phyloP scores from a whole-genome alignment of 2,329 filamentous ascomycete species.

The Elsinoe fawcettii region DNA sequence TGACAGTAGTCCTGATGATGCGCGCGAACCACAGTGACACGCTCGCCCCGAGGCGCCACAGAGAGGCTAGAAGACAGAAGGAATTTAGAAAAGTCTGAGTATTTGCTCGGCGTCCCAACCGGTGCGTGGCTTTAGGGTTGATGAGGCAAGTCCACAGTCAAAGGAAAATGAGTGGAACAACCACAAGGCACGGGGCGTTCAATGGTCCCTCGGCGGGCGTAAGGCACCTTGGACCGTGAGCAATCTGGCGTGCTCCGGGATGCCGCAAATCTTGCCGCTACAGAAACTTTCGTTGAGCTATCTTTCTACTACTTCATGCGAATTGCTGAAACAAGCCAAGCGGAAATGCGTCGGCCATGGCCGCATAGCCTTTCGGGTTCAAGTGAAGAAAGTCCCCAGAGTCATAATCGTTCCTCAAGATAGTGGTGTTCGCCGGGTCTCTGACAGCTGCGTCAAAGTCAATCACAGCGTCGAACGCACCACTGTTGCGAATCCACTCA shows the following conservation, averaged over 20 bases:
- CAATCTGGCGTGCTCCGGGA: not conserved
- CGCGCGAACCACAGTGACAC: not conserved
- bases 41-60: not conserved
- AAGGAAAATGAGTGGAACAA: constrained; percentile 6
- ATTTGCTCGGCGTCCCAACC: constrained; percentile 10
- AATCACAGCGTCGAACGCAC: constrained; percentile 51
- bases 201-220: not conserved
- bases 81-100: constrained; percentile 5
- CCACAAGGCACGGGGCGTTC: constrained; percentile 1
- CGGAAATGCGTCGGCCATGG: constrained; percentile 52
- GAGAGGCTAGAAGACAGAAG: constrained; percentile 4
- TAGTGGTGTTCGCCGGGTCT: constrained; percentile 42
- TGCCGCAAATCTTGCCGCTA: not conserved
- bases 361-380: constrained; percentile 51
- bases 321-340: constrained; percentile 44
- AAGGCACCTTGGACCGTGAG: not conserved
- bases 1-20: not conserved
- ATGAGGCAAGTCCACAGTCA: not conserved
- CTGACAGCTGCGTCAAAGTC: constrained; percentile 55
- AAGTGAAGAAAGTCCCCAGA: constrained; percentile 60
- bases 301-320: constrained; percentile 22
- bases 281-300: not conserved
- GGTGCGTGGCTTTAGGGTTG: constrained; percentile 2
- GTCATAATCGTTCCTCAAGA: constrained; percentile 47
- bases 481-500: constrained; percentile 50